Evolutionary conservation across 345 rosid species (phyloP), one percentile per base, ranked within the genome.

Genomic region (Eucalyptus pauciflora): DNA sequence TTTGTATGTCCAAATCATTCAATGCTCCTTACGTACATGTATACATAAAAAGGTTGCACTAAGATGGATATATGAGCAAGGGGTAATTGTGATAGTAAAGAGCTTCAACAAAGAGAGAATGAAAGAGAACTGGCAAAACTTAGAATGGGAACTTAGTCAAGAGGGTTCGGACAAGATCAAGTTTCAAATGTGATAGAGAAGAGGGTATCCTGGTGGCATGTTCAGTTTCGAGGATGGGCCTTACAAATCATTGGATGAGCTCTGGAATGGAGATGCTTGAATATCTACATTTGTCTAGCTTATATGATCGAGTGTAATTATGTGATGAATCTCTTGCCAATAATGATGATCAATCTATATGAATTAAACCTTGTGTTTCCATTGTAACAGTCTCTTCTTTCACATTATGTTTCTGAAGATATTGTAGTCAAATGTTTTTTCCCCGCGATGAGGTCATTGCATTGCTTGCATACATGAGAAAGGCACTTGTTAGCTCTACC

Each of bases 1-100:
- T 3, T 7, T 52, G 24, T 22, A 56, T 60, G 7, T 60, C 67
- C 14, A 12, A 27, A 60, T 60, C n/a, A 27, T 60, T 27, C 0
- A 11, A 15, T 27, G 76, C 17, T 64, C 76, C 37, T 29, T 13
- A 7, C 15, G 17, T 64, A 62, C 69, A 27, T 62, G 8, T 13
- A 24, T 48, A 52, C 20, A 46, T 37, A 46, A 20, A n/a, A 33
- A 89, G 90, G 87, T 89, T 33, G 89, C 89, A 7, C 49, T 87
- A 80, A 87, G 88, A 43, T 89, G 90, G 90, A 64, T 89, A 18
- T 24, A 87, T 43, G 89, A 89, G 87, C 89, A 87, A 87, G 90
- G 62, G 45, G 48, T 25, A 10, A 46, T 43, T 33, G 25, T 79
- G 43, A 83, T 89, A 3, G 90, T 80, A 49, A 89, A 87, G 80